phyloP scores from a whole-genome alignment of 2,329 filamentous ascomycete species.

The Fusarium pininemorale region DNA sequence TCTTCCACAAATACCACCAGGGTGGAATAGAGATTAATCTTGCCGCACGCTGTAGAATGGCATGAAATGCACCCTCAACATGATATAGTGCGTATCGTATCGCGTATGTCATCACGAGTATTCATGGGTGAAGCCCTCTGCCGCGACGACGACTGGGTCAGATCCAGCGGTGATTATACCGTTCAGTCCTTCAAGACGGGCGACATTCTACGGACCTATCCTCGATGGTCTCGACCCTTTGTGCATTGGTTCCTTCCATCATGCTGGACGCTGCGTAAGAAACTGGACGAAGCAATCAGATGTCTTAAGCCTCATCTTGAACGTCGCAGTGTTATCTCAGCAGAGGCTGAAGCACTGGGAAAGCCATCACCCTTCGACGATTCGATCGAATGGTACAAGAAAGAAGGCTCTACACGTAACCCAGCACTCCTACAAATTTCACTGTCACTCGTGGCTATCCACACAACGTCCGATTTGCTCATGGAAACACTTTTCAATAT shows the following conservation, averaged over 20 bases:
- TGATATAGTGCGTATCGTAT: neutral
- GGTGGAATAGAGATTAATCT: neutral
- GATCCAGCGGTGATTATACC: constrained; percentile 57
- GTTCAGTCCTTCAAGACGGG: constrained; percentile 48
- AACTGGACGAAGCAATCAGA: constrained; percentile 41
- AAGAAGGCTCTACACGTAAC: constrained; percentile 48
- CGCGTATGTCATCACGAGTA: constrained; percentile 44
- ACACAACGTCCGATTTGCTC: constrained; percentile 57
- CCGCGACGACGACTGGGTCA: constrained; percentile 57
- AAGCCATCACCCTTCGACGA: constrained; percentile 43
- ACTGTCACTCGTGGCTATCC: constrained; percentile 60
- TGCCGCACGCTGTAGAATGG: neutral
- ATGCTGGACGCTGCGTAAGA: constrained; percentile 45
- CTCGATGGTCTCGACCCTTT: constrained; percentile 56
- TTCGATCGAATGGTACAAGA: constrained; percentile 65
- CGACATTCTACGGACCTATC: constrained; percentile 50
- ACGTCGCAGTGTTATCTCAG: constrained; percentile 47
- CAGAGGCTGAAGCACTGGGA: neutral
- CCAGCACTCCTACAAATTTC: constrained; percentile 23
- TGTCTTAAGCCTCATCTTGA: neutral
- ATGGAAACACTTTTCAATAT: constrained; percentile 42
- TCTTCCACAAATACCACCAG: fast-evolving
- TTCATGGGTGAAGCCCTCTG: constrained; percentile 52
- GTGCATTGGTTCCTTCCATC: constrained; percentile 54
- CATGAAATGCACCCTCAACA: neutral